Evolutionary conservation across 1,139 yeast genomes (phyloP).

Genomic region (Lodderomyces pseudojiufengensis): DNA sequence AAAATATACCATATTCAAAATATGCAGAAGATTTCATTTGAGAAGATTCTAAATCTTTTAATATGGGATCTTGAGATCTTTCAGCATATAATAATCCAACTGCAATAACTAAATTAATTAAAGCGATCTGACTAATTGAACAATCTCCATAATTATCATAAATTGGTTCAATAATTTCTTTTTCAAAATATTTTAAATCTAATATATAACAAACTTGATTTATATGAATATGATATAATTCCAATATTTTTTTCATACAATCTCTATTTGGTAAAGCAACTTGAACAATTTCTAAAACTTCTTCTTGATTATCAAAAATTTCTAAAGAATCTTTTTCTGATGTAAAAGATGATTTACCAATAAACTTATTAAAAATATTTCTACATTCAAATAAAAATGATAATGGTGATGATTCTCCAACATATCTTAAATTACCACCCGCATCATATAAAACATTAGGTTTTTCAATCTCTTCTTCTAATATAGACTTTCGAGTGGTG

Average conservation of each 20-base stretch:
- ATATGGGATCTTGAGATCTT: conserved; percentile 9
- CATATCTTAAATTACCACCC: conserved; percentile 19
- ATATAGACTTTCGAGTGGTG: not conserved
- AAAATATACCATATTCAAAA: conserved; percentile 13
- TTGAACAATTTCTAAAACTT: conserved; percentile 10
- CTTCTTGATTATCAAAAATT: conserved; percentile 12
- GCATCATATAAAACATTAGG: conserved; percentile 12
- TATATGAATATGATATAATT: conserved; percentile 8
- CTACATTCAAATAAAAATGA: conserved; percentile 23
- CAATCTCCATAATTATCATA: conserved; percentile 10
- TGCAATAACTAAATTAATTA: conserved; percentile 13
- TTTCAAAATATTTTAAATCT: conserved; percentile 9
- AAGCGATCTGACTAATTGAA: conserved; percentile 11
- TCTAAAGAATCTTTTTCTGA: conserved; percentile 9
- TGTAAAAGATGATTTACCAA: conserved; percentile 13
- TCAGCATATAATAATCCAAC: conserved; percentile 15
- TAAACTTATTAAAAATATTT: conserved; percentile 16
- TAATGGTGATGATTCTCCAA: conserved; percentile 25
- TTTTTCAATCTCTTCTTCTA: conserved; percentile 5
- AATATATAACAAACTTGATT: conserved; percentile 13
- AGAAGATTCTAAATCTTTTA: conserved; percentile 8
- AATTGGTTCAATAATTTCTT: conserved; percentile 9
- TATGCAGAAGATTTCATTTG: conserved; percentile 12
- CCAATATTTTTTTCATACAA: conserved; percentile 7
- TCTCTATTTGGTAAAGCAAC: conserved; percentile 12